Conservation (phyloP, 1,284 basidiomycete genomes). For the Leccinum proliferum region DNA sequence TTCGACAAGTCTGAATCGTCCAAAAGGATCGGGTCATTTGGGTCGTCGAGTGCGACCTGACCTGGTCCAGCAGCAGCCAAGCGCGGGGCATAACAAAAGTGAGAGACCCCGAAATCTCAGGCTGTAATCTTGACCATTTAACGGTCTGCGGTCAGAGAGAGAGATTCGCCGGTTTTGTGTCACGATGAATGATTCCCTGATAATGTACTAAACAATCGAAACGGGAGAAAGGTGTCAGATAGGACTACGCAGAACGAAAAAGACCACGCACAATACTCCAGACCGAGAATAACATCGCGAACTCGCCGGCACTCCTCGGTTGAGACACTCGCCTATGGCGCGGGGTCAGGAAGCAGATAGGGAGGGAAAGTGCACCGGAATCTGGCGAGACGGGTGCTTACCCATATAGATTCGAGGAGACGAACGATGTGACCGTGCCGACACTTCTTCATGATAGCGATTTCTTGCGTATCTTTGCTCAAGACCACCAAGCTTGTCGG, state of each 20-base stretch:
- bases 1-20: slow-evolving; percentile 89
- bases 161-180: slow-evolving; percentile 98
- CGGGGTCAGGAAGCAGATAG: slow-evolving; percentile 20
- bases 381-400: slow-evolving; percentile 37
- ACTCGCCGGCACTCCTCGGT: slow-evolving; percentile 72
- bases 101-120: slow-evolving; percentile 90
- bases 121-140: slow-evolving; percentile 86
- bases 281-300: slow-evolving; percentile 90
- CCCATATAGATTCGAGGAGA: slow-evolving; percentile 90
- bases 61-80: slow-evolving; percentile 48
- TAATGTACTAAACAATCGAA: slow-evolving; percentile 67
- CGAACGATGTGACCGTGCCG: slow-evolving; percentile 90
- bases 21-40: slow-evolving; percentile 59
- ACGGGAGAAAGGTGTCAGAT: slow-evolving; percentile 2
- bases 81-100: slow-evolving; percentile 85
- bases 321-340: slow-evolving; percentile 16
- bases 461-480: slow-evolving; percentile 87
- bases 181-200: slow-evolving; percentile 98
- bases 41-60: slow-evolving; percentile 34
- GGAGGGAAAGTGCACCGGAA: slow-evolving; percentile 11
- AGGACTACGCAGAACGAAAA: slow-evolving; percentile 4
- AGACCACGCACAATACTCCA: slow-evolving; percentile 79
- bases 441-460: slow-evolving; percentile 98
- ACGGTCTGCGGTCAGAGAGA: slow-evolving; percentile 73
- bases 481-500: slow-evolving; percentile 61